Evolutionary conservation across 495 filamentous ascomycete species (phyloP).

Genomic region (Penicillium longicatenatum): DNA sequence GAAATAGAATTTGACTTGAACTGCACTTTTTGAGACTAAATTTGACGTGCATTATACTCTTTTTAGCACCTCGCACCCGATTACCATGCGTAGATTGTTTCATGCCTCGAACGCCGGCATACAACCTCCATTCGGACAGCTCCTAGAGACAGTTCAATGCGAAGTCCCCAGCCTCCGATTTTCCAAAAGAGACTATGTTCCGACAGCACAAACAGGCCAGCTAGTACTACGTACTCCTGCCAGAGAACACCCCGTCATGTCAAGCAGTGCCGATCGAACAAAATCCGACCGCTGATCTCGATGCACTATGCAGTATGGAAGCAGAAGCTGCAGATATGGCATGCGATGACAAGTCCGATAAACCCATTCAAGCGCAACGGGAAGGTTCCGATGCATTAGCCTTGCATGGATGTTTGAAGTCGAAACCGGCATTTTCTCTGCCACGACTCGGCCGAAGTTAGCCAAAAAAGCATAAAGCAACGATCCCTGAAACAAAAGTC

Average conservation of each 20-base stretch:
- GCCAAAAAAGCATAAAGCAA: slow-evolving; percentile 1
- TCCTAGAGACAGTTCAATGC: not conserved
- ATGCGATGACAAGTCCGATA: not conserved
- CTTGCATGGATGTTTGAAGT: slow-evolving; percentile 1
- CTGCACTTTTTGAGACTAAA: not conserved
- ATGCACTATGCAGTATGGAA: not conserved
- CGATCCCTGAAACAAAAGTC: not conserved
- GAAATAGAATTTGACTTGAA: not conserved
- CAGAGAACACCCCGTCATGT: not conserved
- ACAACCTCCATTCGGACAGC: slow-evolving; percentile 3
- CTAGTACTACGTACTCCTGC: not conserved
- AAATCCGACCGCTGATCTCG: not conserved
- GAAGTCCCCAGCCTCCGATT: not conserved
- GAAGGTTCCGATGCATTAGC: slow-evolving; percentile 6
- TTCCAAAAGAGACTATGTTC: not conserved
- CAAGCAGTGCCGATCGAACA: slow-evolving; percentile 3
- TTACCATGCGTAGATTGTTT: not conserved
- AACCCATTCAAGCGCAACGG: not conserved
- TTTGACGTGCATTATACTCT: not conserved
- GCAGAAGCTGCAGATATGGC: not conserved
- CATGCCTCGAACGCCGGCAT: not conserved
- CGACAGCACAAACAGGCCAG: not conserved
- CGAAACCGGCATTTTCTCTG: not conserved
- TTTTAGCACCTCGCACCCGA: not conserved
- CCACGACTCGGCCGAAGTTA: slow-evolving; percentile 1